phyloP scores from a whole-genome alignment of 163 green algal species.

The Scenedesmus sp. region DNA sequence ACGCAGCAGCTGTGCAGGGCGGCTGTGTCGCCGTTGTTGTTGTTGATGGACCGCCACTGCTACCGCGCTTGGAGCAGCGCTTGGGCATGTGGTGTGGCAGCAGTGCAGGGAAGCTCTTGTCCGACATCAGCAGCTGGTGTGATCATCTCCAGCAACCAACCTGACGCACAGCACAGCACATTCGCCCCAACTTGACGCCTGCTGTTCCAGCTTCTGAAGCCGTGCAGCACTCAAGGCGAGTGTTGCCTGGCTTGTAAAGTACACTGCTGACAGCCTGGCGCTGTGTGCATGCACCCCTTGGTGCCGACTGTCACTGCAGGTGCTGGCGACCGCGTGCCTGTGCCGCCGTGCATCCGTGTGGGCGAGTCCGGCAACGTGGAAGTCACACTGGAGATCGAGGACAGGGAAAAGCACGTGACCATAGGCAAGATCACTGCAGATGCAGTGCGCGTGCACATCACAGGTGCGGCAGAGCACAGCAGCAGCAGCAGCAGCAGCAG shows the following conservation, averaged over 20 bases:
- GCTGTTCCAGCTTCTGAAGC: too few species aligned
- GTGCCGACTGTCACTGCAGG: not conserved
- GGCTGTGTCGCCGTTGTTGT: not conserved
- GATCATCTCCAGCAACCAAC: too few species aligned
- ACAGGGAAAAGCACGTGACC: slow-evolving; percentile 65
- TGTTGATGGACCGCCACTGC: not conserved
- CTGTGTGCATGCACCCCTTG: not conserved
- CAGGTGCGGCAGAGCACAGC: not conserved
- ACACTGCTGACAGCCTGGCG: not conserved
- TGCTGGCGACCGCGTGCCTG: slow-evolving; percentile 70
- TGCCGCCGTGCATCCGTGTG: slow-evolving; percentile 85
- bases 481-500: not conserved
- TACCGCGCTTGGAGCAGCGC: not conserved
- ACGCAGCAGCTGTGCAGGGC: not conserved
- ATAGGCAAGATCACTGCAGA: slow-evolving; percentile 82
- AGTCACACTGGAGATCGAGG: slow-evolving; percentile 78
- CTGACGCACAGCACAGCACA: too few species aligned
- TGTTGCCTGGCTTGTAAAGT: too few species aligned
- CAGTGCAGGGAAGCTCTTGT: too few species aligned
- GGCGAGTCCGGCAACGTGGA: slow-evolving; percentile 58
- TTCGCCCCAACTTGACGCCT: too few species aligned
- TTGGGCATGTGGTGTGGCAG: not conserved
- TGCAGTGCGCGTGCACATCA: slow-evolving; percentile 79
- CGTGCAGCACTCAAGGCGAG: too few species aligned
- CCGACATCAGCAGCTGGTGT: too few species aligned